These are phyloP conservation scores for Vitis hybrid DNA, from an alignment of 177 flowering plant species.

Conservation along the genomic window DNA sequence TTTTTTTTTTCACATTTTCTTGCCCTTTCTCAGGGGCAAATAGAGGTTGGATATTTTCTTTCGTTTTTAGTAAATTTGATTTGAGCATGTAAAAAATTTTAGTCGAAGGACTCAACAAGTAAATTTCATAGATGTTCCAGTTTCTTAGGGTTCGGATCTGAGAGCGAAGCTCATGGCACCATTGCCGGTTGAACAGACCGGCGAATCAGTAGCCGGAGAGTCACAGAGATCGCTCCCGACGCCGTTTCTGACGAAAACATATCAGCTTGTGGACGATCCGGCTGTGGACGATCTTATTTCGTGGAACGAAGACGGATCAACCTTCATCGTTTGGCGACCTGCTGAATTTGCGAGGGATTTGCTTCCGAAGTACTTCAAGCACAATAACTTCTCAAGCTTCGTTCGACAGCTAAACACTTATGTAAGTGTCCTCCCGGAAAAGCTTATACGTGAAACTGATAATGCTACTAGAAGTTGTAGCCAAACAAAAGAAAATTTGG, in stretches of 20 bases:
- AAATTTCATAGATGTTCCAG: neutral
- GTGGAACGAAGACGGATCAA: conserved; percentile 80
- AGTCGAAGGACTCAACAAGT: too few species aligned
- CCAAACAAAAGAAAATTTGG: neutral
- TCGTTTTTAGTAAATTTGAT: neutral
- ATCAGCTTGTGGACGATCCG: conserved; percentile 72
- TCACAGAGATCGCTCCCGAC: conserved; percentile 61
- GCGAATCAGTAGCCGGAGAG: conserved; percentile 38
- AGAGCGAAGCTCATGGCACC: conserved; percentile 33
- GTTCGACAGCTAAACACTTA: conserved; percentile 81
- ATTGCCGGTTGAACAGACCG: conserved; percentile 50
- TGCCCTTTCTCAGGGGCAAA: too few species aligned
- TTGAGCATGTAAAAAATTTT: neutral
- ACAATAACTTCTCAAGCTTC: conserved; percentile 79
- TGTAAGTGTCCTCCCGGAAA: conserved; percentile 27
- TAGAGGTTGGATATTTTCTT: neutral
- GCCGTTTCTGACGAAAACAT: conserved; percentile 74
- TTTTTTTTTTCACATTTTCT: too few species aligned
- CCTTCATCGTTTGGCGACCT: conserved; percentile 73
- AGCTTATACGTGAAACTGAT: neutral
- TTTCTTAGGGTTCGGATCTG: conserved; percentile 17
- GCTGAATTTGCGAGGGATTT: conserved; percentile 78
- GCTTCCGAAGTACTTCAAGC: conserved; percentile 74
- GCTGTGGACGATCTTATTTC: conserved; percentile 61
- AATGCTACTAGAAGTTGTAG: neutral